phyloP scores from a whole-genome alignment of 768 basidiomycete species.

The Lactarius akahatsu region DNA sequence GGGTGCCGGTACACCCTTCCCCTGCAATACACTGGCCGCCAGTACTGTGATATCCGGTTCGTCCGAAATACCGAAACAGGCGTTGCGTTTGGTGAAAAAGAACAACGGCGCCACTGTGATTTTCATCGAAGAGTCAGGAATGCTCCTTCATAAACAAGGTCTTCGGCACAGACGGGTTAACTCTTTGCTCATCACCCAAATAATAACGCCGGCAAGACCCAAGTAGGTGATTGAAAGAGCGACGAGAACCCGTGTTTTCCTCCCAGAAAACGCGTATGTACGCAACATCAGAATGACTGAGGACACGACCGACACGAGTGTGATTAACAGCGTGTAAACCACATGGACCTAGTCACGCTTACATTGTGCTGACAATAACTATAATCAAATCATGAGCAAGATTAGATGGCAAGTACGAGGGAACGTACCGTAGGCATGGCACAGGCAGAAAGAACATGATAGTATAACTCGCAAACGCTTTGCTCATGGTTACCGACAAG shows the following conservation, averaged over 20 bases:
- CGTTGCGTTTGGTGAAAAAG: not conserved
- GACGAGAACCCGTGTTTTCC: constrained; percentile 7
- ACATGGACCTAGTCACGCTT: not conserved
- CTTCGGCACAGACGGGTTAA: constrained; percentile 5
- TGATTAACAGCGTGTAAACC: no score
- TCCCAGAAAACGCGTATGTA: constrained; percentile 26
- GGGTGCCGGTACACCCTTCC: no score
- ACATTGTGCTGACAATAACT: constrained; percentile 24
- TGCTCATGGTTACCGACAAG: constrained; percentile 1
- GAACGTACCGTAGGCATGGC: constrained; percentile 19
- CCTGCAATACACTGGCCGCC: not conserved
- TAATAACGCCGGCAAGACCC: constrained; percentile 2
- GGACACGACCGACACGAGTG: not conserved
- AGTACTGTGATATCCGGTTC: no score
- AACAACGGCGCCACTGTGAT: constrained; percentile 14
- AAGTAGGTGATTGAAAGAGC: constrained; percentile 7
- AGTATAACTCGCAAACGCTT: constrained; percentile 1
- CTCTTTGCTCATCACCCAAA: constrained; percentile 17
- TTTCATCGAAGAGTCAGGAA: not conserved
- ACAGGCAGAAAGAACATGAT: constrained; percentile 17
- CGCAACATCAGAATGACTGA: constrained; percentile 28
- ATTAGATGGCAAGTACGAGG: not conserved
- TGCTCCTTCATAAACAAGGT: not conserved
- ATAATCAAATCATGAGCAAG: not conserved
- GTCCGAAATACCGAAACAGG: constrained; percentile 9